Evolutionary conservation across 805 yeast genomes (phyloP).

Genomic region (Cyberlindnera subsufficiens): DNA sequence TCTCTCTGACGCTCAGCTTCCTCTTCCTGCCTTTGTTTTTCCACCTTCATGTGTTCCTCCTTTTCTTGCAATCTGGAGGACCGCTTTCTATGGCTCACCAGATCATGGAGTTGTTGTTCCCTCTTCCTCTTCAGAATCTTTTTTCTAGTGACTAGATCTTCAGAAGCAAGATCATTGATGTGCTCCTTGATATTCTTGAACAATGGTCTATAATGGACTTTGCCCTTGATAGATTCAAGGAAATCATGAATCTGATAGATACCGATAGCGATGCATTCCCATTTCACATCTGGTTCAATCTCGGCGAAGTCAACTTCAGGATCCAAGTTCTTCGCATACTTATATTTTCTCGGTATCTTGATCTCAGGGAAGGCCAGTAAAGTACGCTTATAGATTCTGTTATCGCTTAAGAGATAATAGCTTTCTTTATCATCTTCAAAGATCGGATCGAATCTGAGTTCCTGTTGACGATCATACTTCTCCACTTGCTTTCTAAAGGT

Average conservation of each 20-base stretch:
- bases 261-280: slow-evolving; percentile 37
- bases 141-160: slow-evolving; percentile 50
- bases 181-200: slow-evolving; percentile 26
- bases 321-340: slow-evolving; percentile 22
- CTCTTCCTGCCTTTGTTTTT: slow-evolving; percentile 37
- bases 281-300: slow-evolving; percentile 33
- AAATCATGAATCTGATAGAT: slow-evolving; percentile 36
- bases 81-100: slow-evolving; percentile 65
- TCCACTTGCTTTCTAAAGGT: slow-evolving; percentile 45
- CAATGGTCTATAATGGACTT: slow-evolving; percentile 27
- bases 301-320: slow-evolving; percentile 23
- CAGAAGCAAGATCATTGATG: slow-evolving; percentile 30
- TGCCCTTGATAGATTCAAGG: slow-evolving; percentile 22
- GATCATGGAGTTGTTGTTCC: slow-evolving; percentile 55
- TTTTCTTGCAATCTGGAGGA: slow-evolving; percentile 70
- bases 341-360: slow-evolving; percentile 29
- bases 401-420: slow-evolving; percentile 41
- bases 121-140: slow-evolving; percentile 49
- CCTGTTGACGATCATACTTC: slow-evolving; percentile 25
- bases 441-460: slow-evolving; percentile 28
- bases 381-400: slow-evolving; percentile 42
- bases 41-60: slow-evolving; percentile 48
- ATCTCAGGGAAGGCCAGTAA: slow-evolving; percentile 25
- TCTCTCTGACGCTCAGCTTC: slow-evolving; percentile 12
- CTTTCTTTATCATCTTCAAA: slow-evolving; percentile 18